phyloP scores from a whole-genome alignment of 768 basidiomycete genomes.

The Leccinum olivaceopallidum region DNA sequence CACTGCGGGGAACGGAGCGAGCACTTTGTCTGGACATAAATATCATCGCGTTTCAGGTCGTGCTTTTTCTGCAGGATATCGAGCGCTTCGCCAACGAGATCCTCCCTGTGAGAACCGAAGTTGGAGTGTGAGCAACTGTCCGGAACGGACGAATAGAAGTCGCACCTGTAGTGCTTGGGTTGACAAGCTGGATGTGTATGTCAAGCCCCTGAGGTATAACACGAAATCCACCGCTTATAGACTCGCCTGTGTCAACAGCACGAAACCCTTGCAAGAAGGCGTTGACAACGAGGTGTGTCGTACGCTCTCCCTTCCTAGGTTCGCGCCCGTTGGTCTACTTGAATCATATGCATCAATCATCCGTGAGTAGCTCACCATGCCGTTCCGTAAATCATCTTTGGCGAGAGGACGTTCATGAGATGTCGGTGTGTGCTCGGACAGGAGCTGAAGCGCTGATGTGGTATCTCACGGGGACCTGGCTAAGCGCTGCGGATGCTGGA shows the following conservation, averaged over 20 bases:
- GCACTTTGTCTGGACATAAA: slow-evolving; percentile 84
- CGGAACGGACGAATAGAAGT: neutral
- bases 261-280: slow-evolving; percentile 78
- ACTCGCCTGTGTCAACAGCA: slow-evolving; percentile 79
- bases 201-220: slow-evolving; percentile 18
- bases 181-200: slow-evolving; percentile 51
- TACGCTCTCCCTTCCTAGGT: slow-evolving; percentile 75
- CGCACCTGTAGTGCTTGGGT: slow-evolving; percentile 69
- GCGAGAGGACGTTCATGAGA: slow-evolving; percentile 34
- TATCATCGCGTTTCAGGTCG: slow-evolving; percentile 62
- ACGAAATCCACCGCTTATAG: slow-evolving; percentile 5
- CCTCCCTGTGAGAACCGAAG: slow-evolving; percentile 51
- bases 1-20: slow-evolving; percentile 6
- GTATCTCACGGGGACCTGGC: slow-evolving; percentile 17
- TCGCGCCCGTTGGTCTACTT: neutral
- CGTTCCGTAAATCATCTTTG: slow-evolving; percentile 60
- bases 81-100: slow-evolving; percentile 78
- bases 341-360: neutral
- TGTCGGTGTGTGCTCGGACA: slow-evolving; percentile 5
- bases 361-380: slow-evolving; percentile 46
- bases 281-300: slow-evolving; percentile 62
- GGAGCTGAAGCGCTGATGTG: neutral
- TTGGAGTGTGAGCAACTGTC: neutral
- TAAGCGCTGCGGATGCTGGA: neutral
- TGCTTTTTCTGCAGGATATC: slow-evolving; percentile 54